Percentiles rank a stretch among this genome's conserved stretches.
These are phyloP conservation scores for Diaporthe sp. DNA, from an alignment of 2,329 filamentous ascomycete genomes.

Conservation along the genomic window DNA sequence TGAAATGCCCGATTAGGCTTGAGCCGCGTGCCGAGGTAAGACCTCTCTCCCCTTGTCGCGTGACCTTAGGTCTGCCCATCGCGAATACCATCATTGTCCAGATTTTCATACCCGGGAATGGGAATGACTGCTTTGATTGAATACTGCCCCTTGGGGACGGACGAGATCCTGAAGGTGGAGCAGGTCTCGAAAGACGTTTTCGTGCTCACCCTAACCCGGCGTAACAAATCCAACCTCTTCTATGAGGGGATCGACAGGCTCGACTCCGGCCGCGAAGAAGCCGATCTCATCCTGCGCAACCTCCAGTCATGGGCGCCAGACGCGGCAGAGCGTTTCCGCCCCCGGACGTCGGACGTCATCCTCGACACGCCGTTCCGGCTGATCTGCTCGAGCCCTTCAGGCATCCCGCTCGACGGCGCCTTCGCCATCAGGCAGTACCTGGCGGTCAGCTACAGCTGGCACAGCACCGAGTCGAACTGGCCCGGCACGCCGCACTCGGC, in stretches of 20 bases:
- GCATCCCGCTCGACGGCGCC: slow-evolving; percentile 4
- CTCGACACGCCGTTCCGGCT: neutral
- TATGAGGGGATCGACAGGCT: neutral
- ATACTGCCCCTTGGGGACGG: accelerated
- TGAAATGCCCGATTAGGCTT: neutral
- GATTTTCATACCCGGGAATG: neutral
- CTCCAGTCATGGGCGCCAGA: neutral
- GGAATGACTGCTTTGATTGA: neutral
- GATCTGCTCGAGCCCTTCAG: neutral
- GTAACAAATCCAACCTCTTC: neutral
- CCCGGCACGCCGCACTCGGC: neutral
- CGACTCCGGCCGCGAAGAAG: neutral
- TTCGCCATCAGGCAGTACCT: slow-evolving; percentile 1
- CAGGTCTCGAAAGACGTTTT: neutral
- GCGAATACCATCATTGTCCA: neutral
- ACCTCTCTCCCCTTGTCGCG: neutral
- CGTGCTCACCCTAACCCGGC: neutral
- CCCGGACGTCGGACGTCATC: neutral
- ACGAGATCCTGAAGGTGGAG: neutral
- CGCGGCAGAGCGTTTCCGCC: neutral
- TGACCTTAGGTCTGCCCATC: neutral
- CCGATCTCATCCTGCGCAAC: neutral
- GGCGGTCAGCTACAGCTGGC: slow-evolving; percentile 1
- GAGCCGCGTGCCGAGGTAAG: neutral
- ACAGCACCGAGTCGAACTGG: neutral